A percentile compares a stretch with the other conserved stretches of the same genome.
phyloP scores from a whole-genome alignment of 176 grass and related monocot genomes.

The Coix lacrymajobi region DNA sequence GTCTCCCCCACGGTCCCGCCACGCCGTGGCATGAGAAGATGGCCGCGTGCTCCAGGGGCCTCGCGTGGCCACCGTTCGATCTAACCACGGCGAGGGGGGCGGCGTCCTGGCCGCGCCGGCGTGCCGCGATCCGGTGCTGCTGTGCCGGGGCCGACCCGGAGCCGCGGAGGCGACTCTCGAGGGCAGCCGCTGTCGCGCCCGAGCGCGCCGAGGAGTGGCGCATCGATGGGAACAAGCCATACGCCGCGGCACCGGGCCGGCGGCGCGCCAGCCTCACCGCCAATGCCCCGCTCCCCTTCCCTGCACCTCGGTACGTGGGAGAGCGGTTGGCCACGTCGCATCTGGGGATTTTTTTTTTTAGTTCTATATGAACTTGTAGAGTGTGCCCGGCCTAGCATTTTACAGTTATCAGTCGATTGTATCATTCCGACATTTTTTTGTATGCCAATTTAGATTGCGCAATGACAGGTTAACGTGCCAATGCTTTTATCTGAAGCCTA shows the following conservation, averaged over 20 bases:
- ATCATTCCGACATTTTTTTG: constrained; percentile 3
- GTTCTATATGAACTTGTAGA: background rate
- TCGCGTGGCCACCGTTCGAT: constrained; percentile 50
- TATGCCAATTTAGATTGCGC: background rate
- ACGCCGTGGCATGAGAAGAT: constrained; percentile 38
- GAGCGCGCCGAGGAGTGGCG: constrained; percentile 46
- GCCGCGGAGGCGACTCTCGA: constrained; percentile 31
- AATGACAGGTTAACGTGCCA: background rate
- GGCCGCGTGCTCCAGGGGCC: constrained; percentile 61
- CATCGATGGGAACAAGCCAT: constrained; percentile 41
- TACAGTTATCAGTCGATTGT: background rate
- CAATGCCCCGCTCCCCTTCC: constrained; percentile 46
- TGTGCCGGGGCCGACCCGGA: constrained; percentile 15
- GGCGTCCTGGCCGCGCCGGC: constrained; percentile 1
- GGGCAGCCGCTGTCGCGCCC: constrained; percentile 29
- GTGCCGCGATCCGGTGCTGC: constrained; percentile 38
- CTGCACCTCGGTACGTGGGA: constrained; percentile 53
- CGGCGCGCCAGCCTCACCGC: constrained; percentile 35
- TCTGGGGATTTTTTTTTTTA: constrained; percentile 16
- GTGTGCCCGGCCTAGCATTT: constrained; percentile 7
- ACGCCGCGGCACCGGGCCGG: constrained; percentile 17
- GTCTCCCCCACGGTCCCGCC: background rate
- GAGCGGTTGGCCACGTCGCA: background rate
- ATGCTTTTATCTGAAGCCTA: constrained; percentile 29
- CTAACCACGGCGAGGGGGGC: constrained; percentile 18